Base-by-base conservation (phyloP, 192 early-diverging fungal genomes). In the Entomortierella beljakovae region DNA sequence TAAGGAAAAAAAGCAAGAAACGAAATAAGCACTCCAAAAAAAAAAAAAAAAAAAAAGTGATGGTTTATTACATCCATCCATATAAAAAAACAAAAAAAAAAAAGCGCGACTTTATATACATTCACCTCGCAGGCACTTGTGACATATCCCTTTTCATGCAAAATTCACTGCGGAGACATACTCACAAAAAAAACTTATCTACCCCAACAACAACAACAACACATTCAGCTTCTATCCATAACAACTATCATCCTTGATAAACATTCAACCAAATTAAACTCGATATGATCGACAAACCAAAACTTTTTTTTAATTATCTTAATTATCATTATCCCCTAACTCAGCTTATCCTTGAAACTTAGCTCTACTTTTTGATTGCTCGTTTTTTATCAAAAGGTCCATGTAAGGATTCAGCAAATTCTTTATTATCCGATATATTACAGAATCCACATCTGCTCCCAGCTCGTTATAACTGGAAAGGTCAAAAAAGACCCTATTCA, bases 281-380 rank as follows among this genome's bases (percentile, higher is more conserved):
- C 9, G 32, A 28, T 48, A n/a, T 68, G n/a, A 37, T 37, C 60
- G 34, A 52, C 67, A n/a, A n/a, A n/a, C n/a, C n/a, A n/a, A n/a
- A n/a, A n/a, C n/a, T n/a, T n/a, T n/a, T n/a, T n/a, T n/a, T n/a
- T n/a, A n/a, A n/a, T n/a, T n/a, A n/a, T n/a, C n/a, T n/a, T n/a
- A n/a, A n/a, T n/a, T n/a, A n/a, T n/a, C n/a, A n/a, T n/a, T n/a
- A n/a, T n/a, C n/a, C n/a, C n/a, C 43, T 46, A 46, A 46, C 15
- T 10, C 3, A 46, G 15, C 43, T 3, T 46, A 5, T 33, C 26
- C 54, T 57, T 79, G 57, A 74, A 32, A 29, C 25, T 1, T 55
- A 92, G 90, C 88, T 92, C 56, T 87, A 92, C 70, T 92, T 87
- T 82, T 83, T 94, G 26, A 90, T 94, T 58, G 87, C 91, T 28